Base-by-base conservation (phyloP, 768 basidiomycete genomes). In the Auricularia sp. region DNA sequence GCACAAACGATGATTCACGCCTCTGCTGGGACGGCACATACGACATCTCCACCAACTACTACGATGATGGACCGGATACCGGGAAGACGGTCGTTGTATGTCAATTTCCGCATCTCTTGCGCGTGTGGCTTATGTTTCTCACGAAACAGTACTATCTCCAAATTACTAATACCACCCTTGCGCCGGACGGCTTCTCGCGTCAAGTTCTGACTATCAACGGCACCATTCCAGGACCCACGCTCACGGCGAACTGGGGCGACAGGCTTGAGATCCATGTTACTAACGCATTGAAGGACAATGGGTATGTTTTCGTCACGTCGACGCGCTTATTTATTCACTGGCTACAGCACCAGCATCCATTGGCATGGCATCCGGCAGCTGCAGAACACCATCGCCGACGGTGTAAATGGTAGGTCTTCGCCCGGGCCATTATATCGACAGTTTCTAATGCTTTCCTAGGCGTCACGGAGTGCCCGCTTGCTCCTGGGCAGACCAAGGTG, bases 351-450 rank as follows among this genome's bases (percentile, higher is more conserved):
- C 11, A 59, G 56, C 56, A 59, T 59, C 33, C 56, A 59, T 29
- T 59, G 56, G 56, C 56, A 59, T 18, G 56, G 56, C 6, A 59
- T 59, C 56, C 56, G 56, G 11, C 24, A 33, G 56, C 56, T 59
- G 24, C 11, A 59, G 29, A 59, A 59, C 56, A n/a, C 34, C 7
- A 59, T 51, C 18, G 21, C 14, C 56, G 56, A 59, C 18, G 56
- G 56, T 34, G 56, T 59, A 0, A 59, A 59, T 34, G 56, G 56
- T 59, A 29, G 29, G 29, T 29, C 29, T 29, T 29, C 29, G 29
- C 29, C 29, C 29, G 2, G 29, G 29, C 29, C 29, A 29, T 29
- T 29, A 29, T 29, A 29, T 29, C 29, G 29, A 29, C 29, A 29
- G 29, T 29, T 29, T 29, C 29, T 29, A 29, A 29, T 29, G 29